A percentile compares a stretch with the other conserved stretches of the same genome.
phyloP scores from a whole-genome alignment of 306 rosid species.

The Corylus avellana region DNA sequence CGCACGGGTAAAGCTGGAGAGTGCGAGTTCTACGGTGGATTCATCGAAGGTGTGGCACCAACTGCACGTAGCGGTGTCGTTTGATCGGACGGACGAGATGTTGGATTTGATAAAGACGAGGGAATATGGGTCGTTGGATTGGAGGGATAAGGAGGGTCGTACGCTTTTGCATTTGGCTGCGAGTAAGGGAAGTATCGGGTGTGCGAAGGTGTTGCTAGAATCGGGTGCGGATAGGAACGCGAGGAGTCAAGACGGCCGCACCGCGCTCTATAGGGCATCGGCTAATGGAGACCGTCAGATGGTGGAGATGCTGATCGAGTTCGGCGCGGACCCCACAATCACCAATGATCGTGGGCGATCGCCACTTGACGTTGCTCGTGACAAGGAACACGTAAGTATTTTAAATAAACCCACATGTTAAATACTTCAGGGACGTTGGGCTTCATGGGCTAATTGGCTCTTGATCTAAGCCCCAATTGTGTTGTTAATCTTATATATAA shows the following conservation, averaged over 20 bases:
- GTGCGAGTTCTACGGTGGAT: conserved; percentile 3
- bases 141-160: conserved; percentile 30
- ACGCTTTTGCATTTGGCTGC: conserved; percentile 44
- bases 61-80: conserved; percentile 51
- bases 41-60: conserved; percentile 30
- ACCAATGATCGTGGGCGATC: conserved; percentile 27
- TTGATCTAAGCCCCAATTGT: neutral
- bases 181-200: conserved; percentile 26
- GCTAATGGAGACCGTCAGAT: conserved; percentile 39
- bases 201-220: conserved; percentile 28
- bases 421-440: too few relatives aligned
- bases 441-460: neutral
- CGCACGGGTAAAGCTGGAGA: conserved; percentile 12
- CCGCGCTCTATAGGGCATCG: conserved; percentile 31
- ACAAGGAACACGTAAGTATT: conserved; percentile 41
- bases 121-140: conserved; percentile 26
- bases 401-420: neutral
- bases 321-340: conserved; percentile 37
- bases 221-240: conserved; percentile 32
- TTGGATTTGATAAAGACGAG: conserved; percentile 3
- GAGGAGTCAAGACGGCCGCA: conserved; percentile 29
- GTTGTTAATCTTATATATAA: too few relatives aligned
- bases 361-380: conserved; percentile 29
- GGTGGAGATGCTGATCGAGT: conserved; percentile 34
- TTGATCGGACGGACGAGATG: conserved; percentile 33